Evolutionary conservation across 78 protist genomes (phyloP), one percentile per base, ranked within the genome.

Genomic region (Guillardia theta): DNA sequence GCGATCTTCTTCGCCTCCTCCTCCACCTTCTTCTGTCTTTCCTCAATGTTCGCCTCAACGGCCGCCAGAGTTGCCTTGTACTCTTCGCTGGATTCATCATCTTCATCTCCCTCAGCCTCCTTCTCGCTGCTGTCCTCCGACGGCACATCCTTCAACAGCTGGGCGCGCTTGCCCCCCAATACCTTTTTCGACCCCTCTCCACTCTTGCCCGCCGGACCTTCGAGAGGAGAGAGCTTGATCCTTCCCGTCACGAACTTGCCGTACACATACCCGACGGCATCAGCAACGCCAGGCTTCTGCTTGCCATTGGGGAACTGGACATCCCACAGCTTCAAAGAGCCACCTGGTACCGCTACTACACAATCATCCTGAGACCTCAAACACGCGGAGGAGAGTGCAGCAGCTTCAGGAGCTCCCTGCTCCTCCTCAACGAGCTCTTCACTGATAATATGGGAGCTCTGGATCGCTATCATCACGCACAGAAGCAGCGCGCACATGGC

Each of bases 1-100:
- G 83, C 83, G 41, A 70, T 70, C 41, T 18, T 70, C 41, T 24
- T 70, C 41, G 83, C 83, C 83, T 70, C 83, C 83, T 70, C 45
- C 36, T 70, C 22, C 10, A 70, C 83, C 83, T 70, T 70, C 45
- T 70, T 1, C 83, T 33, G 33, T 36, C 83, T 36, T 43, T 70
- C 83, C 83, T 70, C 41, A 36, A 70, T 70, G 41, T 70, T 24
- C 83, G 15, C 22, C 83, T 70, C 83, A 15, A 70, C 83, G 10
- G 83, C 83, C 15, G 9, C 36, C 41, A 70, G 22, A 3, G 83
- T 43, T 24, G 22, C 36, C 41, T 70, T 12, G 41, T 70, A 70
- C 41, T 70, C 46, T 43, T 70, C 36, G 45, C 36, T 43, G 46
- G 83, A 24, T 43, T 70, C 83, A 24, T 36, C 45, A 12, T 36